These are phyloP conservation scores for Clavispora vitiphila DNA, from an alignment of 805 yeast species.

Conservation along the genomic window DNA sequence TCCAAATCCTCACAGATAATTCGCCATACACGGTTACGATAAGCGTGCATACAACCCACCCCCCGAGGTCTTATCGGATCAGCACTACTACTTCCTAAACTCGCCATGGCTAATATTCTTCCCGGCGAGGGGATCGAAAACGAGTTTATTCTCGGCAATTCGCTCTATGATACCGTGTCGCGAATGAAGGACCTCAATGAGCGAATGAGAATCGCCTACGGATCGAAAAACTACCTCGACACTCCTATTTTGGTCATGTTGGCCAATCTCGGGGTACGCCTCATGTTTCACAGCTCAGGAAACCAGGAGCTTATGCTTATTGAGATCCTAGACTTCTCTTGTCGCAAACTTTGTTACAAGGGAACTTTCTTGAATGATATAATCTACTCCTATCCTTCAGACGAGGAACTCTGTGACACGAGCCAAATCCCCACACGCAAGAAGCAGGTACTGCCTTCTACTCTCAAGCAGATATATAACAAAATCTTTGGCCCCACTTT, in stretches of 20 bases:
- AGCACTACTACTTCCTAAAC: background rate
- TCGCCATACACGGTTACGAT: too few species aligned
- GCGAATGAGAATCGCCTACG: slow-evolving; percentile 26
- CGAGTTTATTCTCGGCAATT: slow-evolving; percentile 23
- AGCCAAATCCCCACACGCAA: slow-evolving; percentile 1
- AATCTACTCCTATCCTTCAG: slow-evolving; percentile 10
- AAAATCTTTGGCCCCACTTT: slow-evolving; percentile 59
- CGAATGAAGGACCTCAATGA: slow-evolving; percentile 22
- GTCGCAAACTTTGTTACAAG: slow-evolving; percentile 25
- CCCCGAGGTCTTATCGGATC: background rate
- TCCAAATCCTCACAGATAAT: too few species aligned
- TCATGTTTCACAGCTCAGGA: slow-evolving; percentile 23
- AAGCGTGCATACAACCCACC: background rate
- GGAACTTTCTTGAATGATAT: slow-evolving; percentile 28
- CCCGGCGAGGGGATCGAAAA: slow-evolving; percentile 38
- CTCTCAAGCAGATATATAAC: slow-evolving; percentile 46
- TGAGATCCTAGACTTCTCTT: slow-evolving; percentile 22
- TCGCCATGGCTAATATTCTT: slow-evolving; percentile 9
- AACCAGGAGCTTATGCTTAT: slow-evolving; percentile 25
- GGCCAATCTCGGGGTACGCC: slow-evolving; percentile 19
- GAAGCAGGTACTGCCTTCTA: slow-evolving; percentile 15
- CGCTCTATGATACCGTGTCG: slow-evolving; percentile 24
- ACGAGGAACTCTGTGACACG: slow-evolving; percentile 7
- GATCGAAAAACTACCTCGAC: slow-evolving; percentile 23
- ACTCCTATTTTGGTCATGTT: slow-evolving; percentile 29